Evolutionary conservation across 495 filamentous ascomycete genomes (phyloP).

Genomic region (Aspergillus ellipticus): DNA sequence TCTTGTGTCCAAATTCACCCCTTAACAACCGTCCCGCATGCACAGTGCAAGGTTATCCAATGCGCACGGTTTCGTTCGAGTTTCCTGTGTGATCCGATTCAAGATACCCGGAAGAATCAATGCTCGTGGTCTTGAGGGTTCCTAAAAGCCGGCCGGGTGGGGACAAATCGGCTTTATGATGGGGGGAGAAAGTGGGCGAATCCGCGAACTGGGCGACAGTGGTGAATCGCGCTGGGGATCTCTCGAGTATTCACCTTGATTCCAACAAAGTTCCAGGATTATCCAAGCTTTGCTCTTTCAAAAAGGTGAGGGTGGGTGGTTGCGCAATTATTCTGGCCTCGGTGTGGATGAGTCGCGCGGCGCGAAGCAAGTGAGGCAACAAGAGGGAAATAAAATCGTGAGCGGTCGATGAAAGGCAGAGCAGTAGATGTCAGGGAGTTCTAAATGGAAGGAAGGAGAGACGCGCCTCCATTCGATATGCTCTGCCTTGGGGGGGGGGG

Average conservation of each 20-base stretch:
- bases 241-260: neutral
- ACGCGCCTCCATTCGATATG: slow-evolving; percentile 11
- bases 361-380: neutral
- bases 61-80: neutral
- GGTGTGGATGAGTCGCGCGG: slow-evolving; percentile 1
- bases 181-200: slow-evolving; percentile 6
- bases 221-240: neutral
- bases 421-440: slow-evolving; percentile 1
- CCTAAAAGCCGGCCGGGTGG: neutral
- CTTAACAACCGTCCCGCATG: slow-evolving; percentile 13
- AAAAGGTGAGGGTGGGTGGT: neutral
- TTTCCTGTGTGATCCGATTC: neutral
- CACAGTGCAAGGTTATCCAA: slow-evolving; percentile 3
- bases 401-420: slow-evolving; percentile 7
- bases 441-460: neutral
- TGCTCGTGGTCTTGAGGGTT: neutral
- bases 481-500: slow-evolving; percentile 14
- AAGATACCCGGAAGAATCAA: neutral
- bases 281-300: neutral
- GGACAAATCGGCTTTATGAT: neutral
- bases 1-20: slow-evolving; percentile 7
- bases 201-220: neutral
- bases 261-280: neutral
- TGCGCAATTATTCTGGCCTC: neutral
- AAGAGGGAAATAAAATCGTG: neutral